A percentile compares a stretch with the other conserved stretches of the same genome.
Evolutionary conservation across 352 stramenopile species (phyloP).

Genomic region (Pythium phragmiticola): DNA sequence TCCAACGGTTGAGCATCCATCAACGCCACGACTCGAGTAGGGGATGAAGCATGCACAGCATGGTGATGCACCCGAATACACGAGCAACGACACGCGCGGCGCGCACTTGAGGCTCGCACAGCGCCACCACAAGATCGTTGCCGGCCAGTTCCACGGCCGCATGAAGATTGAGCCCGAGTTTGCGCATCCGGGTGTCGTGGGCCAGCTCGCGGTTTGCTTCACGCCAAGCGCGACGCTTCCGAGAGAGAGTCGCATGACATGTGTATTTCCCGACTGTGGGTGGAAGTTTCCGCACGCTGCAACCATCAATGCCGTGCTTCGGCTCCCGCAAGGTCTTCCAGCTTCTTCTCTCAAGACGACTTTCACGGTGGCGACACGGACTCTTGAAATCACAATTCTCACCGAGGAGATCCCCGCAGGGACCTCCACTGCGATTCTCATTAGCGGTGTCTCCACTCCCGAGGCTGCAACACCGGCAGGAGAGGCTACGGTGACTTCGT

Average conservation of each 20-base stretch:
- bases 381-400: slow-evolving; percentile 55
- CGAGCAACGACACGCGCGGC: slow-evolving; percentile 43
- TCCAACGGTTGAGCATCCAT: not conserved
- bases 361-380: slow-evolving; percentile 32
- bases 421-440: slow-evolving; percentile 38
- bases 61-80: slow-evolving; percentile 15
- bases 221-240: slow-evolving; percentile 37
- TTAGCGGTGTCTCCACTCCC: slow-evolving; percentile 59
- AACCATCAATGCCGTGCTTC: slow-evolving; percentile 32
- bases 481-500: slow-evolving; percentile 54
- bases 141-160: slow-evolving; percentile 47
- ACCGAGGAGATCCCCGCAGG: slow-evolving; percentile 43
- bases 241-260: slow-evolving; percentile 47
- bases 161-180: slow-evolving; percentile 46
- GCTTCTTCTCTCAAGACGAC: slow-evolving; percentile 34
- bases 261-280: slow-evolving; percentile 52
- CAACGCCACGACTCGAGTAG: not conserved
- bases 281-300: slow-evolving; percentile 37
- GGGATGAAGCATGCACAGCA: slow-evolving; percentile 3
- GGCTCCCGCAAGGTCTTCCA: slow-evolving; percentile 30
- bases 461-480: slow-evolving; percentile 45
- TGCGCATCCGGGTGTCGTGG: slow-evolving; percentile 44
- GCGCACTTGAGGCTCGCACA: slow-evolving; percentile 69
- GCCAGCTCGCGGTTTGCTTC: slow-evolving; percentile 54
- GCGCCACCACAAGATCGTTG: slow-evolving; percentile 56